Conservation (phyloP, 2,329 filamentous ascomycete species). For the Phaeosphaeriaceae sp. region DNA sequence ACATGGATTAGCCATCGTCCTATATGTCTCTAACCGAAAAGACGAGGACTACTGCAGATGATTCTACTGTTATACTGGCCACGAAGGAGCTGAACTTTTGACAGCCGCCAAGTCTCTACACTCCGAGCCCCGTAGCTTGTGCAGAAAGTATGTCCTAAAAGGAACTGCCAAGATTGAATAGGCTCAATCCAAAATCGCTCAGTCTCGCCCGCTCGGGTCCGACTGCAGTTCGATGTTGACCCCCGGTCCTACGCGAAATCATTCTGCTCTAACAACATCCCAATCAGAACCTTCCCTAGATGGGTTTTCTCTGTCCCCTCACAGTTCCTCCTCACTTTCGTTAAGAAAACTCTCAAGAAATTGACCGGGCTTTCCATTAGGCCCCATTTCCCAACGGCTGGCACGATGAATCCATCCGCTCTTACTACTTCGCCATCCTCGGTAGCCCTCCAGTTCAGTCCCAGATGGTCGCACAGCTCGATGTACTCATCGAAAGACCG, state of each 20-base stretch:
- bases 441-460: slow-evolving; percentile 40
- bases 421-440: slow-evolving; percentile 32
- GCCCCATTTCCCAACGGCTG: slow-evolving; percentile 32
- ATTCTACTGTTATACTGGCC: no score
- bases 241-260: slow-evolving; percentile 32
- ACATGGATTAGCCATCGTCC: no score
- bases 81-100: no score
- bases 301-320: slow-evolving; percentile 54
- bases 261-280: slow-evolving; percentile 40
- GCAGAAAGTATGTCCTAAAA: no score
- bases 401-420: slow-evolving; percentile 45
- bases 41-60: no score
- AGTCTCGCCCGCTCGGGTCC: no score
- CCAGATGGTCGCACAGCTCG: slow-evolving; percentile 59
- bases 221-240: no score
- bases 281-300: slow-evolving; percentile 51
- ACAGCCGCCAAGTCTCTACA: no score
- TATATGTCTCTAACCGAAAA: no score
- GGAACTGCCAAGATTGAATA: no score
- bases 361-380: slow-evolving; percentile 52
- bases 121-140: no score
- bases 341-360: slow-evolving; percentile 49
- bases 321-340: slow-evolving; percentile 40
- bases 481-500: slow-evolving; percentile 62
- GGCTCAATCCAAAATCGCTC: no score